Percentiles rank a stretch among this genome's conserved stretches.
Conservation (phyloP, 2,329 filamentous ascomycete species). For the Claviceps quebecensis region DNA sequence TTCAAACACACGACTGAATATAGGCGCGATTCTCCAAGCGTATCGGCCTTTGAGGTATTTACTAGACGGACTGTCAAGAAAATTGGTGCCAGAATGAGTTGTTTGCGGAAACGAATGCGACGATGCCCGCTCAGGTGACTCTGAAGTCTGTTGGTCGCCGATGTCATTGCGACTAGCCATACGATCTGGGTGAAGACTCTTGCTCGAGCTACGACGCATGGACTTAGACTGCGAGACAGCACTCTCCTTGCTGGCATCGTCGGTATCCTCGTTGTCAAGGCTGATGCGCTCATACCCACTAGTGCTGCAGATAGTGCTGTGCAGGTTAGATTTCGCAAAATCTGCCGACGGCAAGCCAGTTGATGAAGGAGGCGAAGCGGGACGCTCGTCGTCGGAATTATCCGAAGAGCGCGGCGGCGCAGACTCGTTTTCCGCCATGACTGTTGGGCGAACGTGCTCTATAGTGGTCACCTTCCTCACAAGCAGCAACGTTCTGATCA, state of each 20-base stretch:
- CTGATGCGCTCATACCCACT: neutral
- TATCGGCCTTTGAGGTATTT: neutral
- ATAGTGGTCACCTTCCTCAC: neutral
- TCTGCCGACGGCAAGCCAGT: neutral
- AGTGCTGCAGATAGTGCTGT: neutral
- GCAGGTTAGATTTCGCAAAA: neutral
- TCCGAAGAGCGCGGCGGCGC: neutral
- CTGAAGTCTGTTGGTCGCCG: neutral
- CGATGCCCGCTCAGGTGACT: neutral
- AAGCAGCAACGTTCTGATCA: too few relatives aligned
- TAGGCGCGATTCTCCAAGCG: neutral
- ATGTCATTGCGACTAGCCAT: neutral
- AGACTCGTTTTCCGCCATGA: neutral
- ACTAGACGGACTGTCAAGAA: neutral
- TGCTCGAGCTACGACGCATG: neutral
- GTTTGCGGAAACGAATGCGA: neutral
- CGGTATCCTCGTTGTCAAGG: neutral
- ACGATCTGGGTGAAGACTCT: neutral
- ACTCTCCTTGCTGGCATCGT: neutral
- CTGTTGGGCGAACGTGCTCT: neutral
- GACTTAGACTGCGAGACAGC: neutral
- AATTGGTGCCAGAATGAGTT: neutral
- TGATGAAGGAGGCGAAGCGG: neutral
- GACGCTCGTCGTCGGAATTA: neutral
- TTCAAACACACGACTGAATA: neutral